These are phyloP conservation scores for Tremella fuciformis DNA, from an alignment of 768 basidiomycete genomes.

Conservation along the genomic window DNA sequence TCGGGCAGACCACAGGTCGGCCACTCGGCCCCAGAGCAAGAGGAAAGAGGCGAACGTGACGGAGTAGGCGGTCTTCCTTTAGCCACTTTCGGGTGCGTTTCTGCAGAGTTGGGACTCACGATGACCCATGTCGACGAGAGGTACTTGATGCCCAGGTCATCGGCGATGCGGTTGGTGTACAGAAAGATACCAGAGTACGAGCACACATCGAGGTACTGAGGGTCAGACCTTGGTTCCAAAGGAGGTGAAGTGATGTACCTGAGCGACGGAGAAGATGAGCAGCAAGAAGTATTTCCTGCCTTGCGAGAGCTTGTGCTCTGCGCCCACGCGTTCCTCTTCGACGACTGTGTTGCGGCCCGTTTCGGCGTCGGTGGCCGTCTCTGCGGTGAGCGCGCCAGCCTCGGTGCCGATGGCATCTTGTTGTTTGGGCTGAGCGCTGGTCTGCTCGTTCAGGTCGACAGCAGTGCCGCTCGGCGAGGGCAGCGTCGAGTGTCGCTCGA, in stretches of 20 bases:
- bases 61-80: conserved; percentile 28
- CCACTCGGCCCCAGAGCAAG: conserved; percentile 41
- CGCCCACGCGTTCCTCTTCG: no score
- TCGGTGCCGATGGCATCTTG: no score
- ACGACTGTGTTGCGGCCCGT: no score
- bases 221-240: neutral
- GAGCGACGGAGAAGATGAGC: conserved; percentile 7
- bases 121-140: conserved; percentile 40
- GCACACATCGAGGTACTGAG: conserved; percentile 28
- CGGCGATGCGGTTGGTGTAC: conserved; percentile 30
- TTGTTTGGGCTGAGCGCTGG: no score
- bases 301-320: neutral
- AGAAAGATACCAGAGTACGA: conserved; percentile 27
- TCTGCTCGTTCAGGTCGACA: no score
- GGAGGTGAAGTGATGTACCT: neutral
- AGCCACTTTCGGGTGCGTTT: neutral
- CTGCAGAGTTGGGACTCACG: conserved; percentile 18
- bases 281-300: neutral
- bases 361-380: no score
- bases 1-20: conserved; percentile 43
- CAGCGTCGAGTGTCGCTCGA: no score
- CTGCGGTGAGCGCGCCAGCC: no score
- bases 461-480: no score
- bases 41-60: conserved; percentile 41
- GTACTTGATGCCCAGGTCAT: conserved; percentile 31